Conservation (phyloP, 768 basidiomycete species). For the Boletus insuetus region DNA sequence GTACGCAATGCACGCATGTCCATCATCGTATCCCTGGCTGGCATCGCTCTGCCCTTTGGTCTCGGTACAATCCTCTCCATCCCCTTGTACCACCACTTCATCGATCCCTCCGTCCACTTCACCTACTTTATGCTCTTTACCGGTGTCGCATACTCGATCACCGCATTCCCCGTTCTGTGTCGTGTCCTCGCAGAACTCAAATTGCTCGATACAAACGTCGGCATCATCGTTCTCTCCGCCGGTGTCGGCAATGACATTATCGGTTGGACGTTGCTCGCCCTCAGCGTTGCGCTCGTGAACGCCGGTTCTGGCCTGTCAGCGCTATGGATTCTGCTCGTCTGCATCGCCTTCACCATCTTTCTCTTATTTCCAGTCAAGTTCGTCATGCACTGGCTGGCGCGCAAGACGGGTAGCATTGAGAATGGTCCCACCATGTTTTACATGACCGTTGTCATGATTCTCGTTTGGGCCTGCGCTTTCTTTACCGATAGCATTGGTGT, state of each 20-base stretch:
- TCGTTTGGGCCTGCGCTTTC: slow-evolving; percentile 85
- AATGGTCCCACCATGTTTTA: slow-evolving; percentile 84
- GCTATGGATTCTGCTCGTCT: slow-evolving; percentile 77
- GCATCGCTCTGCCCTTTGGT: slow-evolving; percentile 86
- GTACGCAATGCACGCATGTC: slow-evolving; percentile 72
- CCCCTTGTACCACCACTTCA: slow-evolving; percentile 52
- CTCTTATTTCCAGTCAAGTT: slow-evolving; percentile 65
- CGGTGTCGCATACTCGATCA: slow-evolving; percentile 87
- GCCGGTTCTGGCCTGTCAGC: slow-evolving; percentile 81
- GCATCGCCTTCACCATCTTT: slow-evolving; percentile 78
- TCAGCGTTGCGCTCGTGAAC: slow-evolving; percentile 91
- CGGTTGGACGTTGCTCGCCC: slow-evolving; percentile 85
- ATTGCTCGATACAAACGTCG: slow-evolving; percentile 87
- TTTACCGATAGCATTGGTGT: slow-evolving; percentile 93
- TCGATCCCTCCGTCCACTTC: slow-evolving; percentile 64
- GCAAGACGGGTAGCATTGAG: slow-evolving; percentile 74
- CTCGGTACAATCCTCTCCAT: slow-evolving; percentile 73
- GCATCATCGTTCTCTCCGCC: slow-evolving; percentile 88
- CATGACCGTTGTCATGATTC: slow-evolving; percentile 80
- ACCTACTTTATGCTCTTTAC: slow-evolving; percentile 94
- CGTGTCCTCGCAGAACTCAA: slow-evolving; percentile 89
- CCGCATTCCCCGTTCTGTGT: slow-evolving; percentile 83
- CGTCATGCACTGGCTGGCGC: slow-evolving; percentile 68
- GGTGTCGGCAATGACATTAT: slow-evolving; percentile 89
- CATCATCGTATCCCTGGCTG: slow-evolving; percentile 68